Evolutionary conservation across 179 eudicot genomes (phyloP).

Genomic region (Beta lomatogona): DNA sequence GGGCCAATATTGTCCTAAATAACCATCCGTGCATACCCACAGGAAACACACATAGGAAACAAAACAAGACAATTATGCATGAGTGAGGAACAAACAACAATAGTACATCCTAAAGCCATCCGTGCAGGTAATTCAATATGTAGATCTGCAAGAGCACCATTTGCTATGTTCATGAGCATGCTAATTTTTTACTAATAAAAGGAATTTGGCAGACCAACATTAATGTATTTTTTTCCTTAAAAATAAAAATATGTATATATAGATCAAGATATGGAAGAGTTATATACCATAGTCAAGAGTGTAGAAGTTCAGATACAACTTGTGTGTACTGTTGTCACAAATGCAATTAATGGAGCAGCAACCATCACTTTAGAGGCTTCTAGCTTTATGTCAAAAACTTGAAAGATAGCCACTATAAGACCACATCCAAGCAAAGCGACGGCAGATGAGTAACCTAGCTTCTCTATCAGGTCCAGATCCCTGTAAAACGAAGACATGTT

Average conservation of each 20-base stretch:
- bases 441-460: constrained; percentile 70
- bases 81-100: not conserved
- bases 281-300: constrained; percentile 65
- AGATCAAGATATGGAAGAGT: constrained; percentile 11
- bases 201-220: not conserved
- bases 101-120: not conserved
- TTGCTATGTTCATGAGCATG: not conserved
- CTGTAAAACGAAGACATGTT: constrained; percentile 35
- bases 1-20: too few species aligned
- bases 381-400: constrained; percentile 54
- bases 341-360: constrained; percentile 74
- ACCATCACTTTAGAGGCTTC: constrained; percentile 81
- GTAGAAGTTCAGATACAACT: constrained; percentile 70
- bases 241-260: not conserved
- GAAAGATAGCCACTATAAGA: constrained; percentile 59
- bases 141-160: not conserved
- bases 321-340: constrained; percentile 66
- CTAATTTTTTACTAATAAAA: not conserved
- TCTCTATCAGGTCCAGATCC: constrained; percentile 72
- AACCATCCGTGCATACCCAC: too few species aligned
- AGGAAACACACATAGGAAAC: too few species aligned
- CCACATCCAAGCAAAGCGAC: constrained; percentile 70
- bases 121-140: not conserved
- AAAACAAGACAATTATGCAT: too few species aligned
- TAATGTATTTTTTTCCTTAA: not conserved